A percentile compares a stretch with the other conserved stretches of the same genome.
Conservation (phyloP, 768 basidiomycete genomes). For the Boletus rubescentipes region DNA sequence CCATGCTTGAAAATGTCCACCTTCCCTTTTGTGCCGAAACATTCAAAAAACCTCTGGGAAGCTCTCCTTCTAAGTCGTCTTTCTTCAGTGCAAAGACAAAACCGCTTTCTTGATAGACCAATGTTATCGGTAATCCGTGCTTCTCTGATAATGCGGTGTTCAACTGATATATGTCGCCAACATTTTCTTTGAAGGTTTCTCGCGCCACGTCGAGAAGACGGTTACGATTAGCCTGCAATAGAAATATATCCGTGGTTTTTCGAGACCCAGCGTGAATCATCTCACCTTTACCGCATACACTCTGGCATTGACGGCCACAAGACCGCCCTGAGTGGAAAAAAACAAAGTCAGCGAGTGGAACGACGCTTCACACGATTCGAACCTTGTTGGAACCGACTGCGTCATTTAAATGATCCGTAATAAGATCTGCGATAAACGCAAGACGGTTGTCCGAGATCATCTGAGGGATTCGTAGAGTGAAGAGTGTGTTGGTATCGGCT, state of each 20-base stretch:
- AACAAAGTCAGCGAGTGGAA: not conserved
- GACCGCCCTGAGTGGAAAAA: constrained; percentile 50
- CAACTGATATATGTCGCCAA: constrained; percentile 80
- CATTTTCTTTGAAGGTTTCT: constrained; percentile 92
- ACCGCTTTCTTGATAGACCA: constrained; percentile 71
- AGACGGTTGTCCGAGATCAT: constrained; percentile 77
- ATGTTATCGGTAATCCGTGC: constrained; percentile 61
- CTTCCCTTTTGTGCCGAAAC: constrained; percentile 63
- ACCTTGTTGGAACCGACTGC: constrained; percentile 64
- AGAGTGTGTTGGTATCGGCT: not conserved
- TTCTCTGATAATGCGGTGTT: constrained; percentile 57
- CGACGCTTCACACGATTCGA: not conserved
- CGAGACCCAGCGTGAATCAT: not conserved
- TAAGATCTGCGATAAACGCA: constrained; percentile 54
- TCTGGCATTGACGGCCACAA: constrained; percentile 71
- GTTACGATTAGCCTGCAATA: constrained; percentile 66
- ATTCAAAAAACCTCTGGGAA: constrained; percentile 75
- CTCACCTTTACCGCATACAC: constrained; percentile 85
- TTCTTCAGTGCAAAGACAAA: constrained; percentile 76
- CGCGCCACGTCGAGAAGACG: constrained; percentile 90
- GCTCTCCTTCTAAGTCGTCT: constrained; percentile 43
- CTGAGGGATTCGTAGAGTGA: constrained; percentile 32
- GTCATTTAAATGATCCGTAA: constrained; percentile 72
- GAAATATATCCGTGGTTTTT: not conserved
- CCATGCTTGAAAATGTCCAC: constrained; percentile 76